Base-by-base conservation (phyloP, 139 green algal genomes). In the Tetratostichococcus sp. region DNA sequence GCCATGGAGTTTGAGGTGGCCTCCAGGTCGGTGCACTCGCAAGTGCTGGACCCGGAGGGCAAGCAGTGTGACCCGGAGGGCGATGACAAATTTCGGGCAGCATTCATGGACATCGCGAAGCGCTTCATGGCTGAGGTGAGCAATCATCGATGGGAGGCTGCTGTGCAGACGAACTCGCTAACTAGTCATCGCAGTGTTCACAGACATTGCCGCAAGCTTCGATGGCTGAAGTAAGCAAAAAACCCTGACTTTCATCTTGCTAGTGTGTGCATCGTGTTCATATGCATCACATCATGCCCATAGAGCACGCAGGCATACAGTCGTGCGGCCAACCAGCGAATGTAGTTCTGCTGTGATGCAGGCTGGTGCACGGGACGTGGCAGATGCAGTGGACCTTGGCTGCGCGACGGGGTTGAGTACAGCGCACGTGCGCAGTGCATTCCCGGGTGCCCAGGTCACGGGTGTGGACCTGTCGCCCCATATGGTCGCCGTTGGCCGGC, bases 381-480 rank as follows among this genome's bases (percentile, higher is more conserved):
- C 67, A 26, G 4, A 73, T 26, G 72, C 89, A 2, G 58, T 93
- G 62, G 90, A 95, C 74, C 67, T 93, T 0, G 90, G 90, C 17
- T 88, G 84, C 66, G 85, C 88, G 43, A 90, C 88, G 0, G 90
- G 90, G 0, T 84, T 95, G 14, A 87, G 76, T 69, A 86, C 75
- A 31, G 73, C 87, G 62, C 89, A 86, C 67, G 80, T 95, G 35
- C 69, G 82, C 33, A 22, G 74, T 17, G 75, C 79, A 8, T 93
- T 95, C 59, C 90, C 89, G 3, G 76, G 66, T 0, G 78, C 83
- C 0, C 57, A 81, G 0, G 77, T 95, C 39, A 92, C 85, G n/a
- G 91, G 85, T 21, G n/a, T 94, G 0, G 91, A 96, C 75, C 84
- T 94, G 23, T 90, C 80, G 2, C 87, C 89, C 1, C 75, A 94